These are phyloP conservation scores for Nephelium lappaceum DNA, from an alignment of 345 rosid genomes.

Conservation along the genomic window DNA sequence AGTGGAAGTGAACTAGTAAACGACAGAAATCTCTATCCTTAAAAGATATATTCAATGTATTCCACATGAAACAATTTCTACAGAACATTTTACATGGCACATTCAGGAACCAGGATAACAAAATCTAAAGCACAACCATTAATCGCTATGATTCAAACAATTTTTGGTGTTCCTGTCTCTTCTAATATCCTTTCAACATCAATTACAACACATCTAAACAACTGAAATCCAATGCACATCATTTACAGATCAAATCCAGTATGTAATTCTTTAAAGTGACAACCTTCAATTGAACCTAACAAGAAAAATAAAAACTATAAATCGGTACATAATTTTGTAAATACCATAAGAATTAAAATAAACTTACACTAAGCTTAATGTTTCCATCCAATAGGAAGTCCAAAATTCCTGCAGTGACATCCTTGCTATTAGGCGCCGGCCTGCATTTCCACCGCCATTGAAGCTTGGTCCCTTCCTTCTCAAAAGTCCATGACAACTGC, in stretches of 20 bases:
- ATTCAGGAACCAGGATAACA: background rate
- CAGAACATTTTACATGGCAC: background rate
- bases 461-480: slow-evolving; percentile 82
- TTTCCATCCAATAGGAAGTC: slow-evolving; percentile 89
- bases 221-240: background rate
- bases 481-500: slow-evolving; percentile 93
- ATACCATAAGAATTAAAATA: background rate
- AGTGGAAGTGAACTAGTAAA: background rate
- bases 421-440: slow-evolving; percentile 54
- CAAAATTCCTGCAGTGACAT: slow-evolving; percentile 58
- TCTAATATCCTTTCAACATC: background rate
- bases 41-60: background rate
- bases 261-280: background rate
- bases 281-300: background rate
- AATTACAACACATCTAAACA: background rate
- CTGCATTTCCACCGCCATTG: slow-evolving; percentile 92
- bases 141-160: background rate
- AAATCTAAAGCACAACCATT: background rate
- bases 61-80: background rate
- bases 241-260: background rate
- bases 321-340: background rate
- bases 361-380: slow-evolving; percentile 73
- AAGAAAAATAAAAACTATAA: background rate
- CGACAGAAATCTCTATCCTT: background rate
- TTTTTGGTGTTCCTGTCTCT: background rate